phyloP scores from a whole-genome alignment of 371 early-diverging fungal species.

The Umbelopsis sp. region DNA sequence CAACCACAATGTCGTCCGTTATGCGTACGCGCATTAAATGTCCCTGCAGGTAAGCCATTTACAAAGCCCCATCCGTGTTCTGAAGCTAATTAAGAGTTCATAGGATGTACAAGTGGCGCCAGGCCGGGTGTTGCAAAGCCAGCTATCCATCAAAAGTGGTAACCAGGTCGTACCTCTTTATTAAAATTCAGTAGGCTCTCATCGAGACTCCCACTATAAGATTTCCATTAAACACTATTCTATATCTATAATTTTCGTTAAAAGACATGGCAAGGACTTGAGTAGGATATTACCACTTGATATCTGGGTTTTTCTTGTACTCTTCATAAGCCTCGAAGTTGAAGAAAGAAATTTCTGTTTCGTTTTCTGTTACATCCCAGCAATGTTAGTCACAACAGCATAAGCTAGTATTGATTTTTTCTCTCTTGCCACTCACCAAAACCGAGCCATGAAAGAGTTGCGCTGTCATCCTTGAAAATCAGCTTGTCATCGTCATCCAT shows the following conservation, averaged over 20 bases:
- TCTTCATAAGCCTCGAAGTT: slow-evolving; percentile 71
- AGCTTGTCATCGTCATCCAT: slow-evolving; percentile 75
- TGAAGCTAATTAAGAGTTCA: too few species aligned
- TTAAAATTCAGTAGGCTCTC: not conserved
- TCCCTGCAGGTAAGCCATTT: too few species aligned
- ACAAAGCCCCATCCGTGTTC: too few species aligned
- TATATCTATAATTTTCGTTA: not conserved
- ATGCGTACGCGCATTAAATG: too few species aligned
- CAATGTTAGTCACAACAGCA: not conserved
- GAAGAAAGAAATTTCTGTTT: slow-evolving; percentile 87
- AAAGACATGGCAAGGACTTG: not conserved
- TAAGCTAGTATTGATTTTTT: not conserved
- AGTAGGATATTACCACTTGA: slow-evolving; percentile 64
- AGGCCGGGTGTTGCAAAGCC: too few species aligned
- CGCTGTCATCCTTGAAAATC: slow-evolving; percentile 63
- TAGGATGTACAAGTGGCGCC: too few species aligned
- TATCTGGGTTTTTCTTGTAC: slow-evolving; percentile 80
- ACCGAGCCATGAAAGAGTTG: slow-evolving; percentile 62
- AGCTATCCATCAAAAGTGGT: too few species aligned
- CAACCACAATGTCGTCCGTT: too few species aligned
- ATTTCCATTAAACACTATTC: not conserved
- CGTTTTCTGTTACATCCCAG: slow-evolving; percentile 63
- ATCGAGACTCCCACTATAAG: not conserved
- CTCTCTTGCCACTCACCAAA: slow-evolving; percentile 53
- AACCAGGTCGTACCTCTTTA: not conserved